Percentiles rank a stretch among this genome's conserved stretches.
Conservation (phyloP, 2,329 filamentous ascomycete genomes). For the Alternaria novae-zelandiae region DNA sequence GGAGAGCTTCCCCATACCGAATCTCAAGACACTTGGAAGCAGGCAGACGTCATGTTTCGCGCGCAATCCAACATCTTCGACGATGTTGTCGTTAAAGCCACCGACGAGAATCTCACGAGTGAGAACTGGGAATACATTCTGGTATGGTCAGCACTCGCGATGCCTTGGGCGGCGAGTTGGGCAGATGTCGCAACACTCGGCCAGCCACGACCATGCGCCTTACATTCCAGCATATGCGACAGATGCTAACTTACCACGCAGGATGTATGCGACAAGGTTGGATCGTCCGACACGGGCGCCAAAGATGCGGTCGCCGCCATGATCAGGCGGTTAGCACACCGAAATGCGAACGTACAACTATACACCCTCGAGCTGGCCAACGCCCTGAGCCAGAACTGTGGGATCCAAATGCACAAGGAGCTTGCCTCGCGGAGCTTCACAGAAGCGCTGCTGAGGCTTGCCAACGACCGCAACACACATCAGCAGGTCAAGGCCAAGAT, state of each 20-base stretch:
- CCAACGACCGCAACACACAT: constrained; percentile 93
- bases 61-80: constrained; percentile 71
- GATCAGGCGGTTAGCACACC: constrained; percentile 89
- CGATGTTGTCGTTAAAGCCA: constrained; percentile 79
- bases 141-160: constrained; percentile 44
- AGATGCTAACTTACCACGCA: constrained; percentile 35
- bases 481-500: constrained; percentile 97
- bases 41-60: constrained; percentile 53
- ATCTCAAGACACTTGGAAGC: neutral
- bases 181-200: neutral
- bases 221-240: neutral
- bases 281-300: constrained; percentile 61
- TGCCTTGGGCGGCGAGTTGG: neutral
- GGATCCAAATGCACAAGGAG: constrained; percentile 84
- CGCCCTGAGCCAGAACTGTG: constrained; percentile 90
- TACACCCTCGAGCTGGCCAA: constrained; percentile 92
- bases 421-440: constrained; percentile 91
- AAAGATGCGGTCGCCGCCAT: constrained; percentile 88
- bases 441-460: constrained; percentile 87
- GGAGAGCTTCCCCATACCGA: constrained; percentile 2
- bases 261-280: constrained; percentile 68
- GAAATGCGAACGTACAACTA: constrained; percentile 94
- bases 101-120: constrained; percentile 96
- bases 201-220: neutral
- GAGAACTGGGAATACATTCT: constrained; percentile 76